A percentile compares a stretch with the other conserved stretches of the same genome.
phyloP scores from a whole-genome alignment of 805 yeast species.

The Diddensiella transvaalensis region DNA sequence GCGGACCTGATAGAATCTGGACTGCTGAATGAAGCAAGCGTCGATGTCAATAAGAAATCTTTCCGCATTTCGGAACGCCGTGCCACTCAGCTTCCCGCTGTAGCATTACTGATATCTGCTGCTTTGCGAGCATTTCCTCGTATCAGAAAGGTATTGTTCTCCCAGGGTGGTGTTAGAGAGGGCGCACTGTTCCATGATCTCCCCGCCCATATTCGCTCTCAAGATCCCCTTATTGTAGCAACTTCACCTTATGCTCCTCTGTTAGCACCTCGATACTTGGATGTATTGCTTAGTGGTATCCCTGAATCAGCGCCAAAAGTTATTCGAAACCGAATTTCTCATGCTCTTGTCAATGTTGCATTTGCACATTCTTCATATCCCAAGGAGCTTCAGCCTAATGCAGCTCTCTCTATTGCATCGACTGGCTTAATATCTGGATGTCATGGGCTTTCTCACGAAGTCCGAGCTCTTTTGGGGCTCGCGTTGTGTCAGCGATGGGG shows the following conservation, averaged over 20 bases:
- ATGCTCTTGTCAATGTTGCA: constrained; percentile 69
- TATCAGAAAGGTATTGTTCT: constrained; percentile 59
- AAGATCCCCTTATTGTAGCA: constrained; percentile 68
- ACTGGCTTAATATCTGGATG: constrained; percentile 73
- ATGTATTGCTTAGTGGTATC: constrained; percentile 51
- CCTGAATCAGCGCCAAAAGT: constrained; percentile 60
- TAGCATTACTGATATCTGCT: constrained; percentile 58
- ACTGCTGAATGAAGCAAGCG: background rate
- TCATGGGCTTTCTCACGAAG: constrained; percentile 70
- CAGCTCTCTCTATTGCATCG: constrained; percentile 68
- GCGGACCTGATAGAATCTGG: constrained; percentile 33
- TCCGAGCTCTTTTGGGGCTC: constrained; percentile 66
- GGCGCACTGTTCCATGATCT: constrained; percentile 65
- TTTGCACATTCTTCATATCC: constrained; percentile 77
- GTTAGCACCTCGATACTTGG: constrained; percentile 53
- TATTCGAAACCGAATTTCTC: constrained; percentile 56
- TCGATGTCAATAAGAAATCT: constrained; percentile 36
- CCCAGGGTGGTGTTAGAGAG: constrained; percentile 77
- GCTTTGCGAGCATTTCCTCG: constrained; percentile 59
- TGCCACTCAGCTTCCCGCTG: constrained; percentile 65
- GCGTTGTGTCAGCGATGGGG: constrained; percentile 82
- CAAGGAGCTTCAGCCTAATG: constrained; percentile 70
- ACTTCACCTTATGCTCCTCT: constrained; percentile 70
- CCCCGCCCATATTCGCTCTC: constrained; percentile 52
- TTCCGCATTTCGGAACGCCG: constrained; percentile 66